These are phyloP conservation scores for Ulota crispa DNA, from an alignment of 225 moss, liverwort and hornwort species.

Conservation along the genomic window DNA sequence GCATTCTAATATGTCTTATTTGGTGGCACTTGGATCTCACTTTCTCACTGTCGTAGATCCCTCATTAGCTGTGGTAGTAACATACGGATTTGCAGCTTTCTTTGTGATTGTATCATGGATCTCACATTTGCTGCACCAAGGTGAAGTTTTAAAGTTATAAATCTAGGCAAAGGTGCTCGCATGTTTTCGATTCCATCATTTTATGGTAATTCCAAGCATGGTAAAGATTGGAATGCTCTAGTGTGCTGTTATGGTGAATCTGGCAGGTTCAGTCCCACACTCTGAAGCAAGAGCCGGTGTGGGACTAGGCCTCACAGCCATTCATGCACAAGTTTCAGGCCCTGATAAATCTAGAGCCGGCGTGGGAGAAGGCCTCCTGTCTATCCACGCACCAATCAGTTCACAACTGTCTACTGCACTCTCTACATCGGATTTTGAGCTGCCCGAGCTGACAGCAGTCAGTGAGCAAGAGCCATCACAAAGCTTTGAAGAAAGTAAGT, in stretches of 20 bases:
- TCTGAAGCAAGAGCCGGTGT: conserved; percentile 51
- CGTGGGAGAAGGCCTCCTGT: conserved; percentile 39
- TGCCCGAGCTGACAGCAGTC: conserved; percentile 7
- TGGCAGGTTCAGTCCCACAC: conserved; percentile 14
- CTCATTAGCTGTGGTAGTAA: not conserved
- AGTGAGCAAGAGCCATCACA: conserved; percentile 9
- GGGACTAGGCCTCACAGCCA: conserved; percentile 53
- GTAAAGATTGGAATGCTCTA: not conserved
- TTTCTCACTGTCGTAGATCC: not conserved
- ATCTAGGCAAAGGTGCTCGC: not conserved
- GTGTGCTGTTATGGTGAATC: not conserved
- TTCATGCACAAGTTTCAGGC: conserved; percentile 40
- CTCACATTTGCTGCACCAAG: not conserved
- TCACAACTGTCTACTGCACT: conserved; percentile 39
- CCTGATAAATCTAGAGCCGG: conserved; percentile 36
- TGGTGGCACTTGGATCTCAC: not conserved
- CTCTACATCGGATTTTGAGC: conserved; percentile 26
- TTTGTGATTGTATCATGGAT: not conserved
- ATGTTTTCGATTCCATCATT: not conserved
- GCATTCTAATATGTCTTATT: not conserved
- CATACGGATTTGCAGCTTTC: not conserved
- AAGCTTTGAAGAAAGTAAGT: conserved; percentile 29
- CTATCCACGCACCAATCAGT: conserved; percentile 48
- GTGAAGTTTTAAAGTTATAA: not conserved
- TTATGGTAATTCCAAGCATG: not conserved